A percentile compares a stretch with the other conserved stretches of the same genome.
These are phyloP conservation scores for Leccinum subtestaceum DNA, from an alignment of 768 basidiomycete species.

Conservation along the genomic window DNA sequence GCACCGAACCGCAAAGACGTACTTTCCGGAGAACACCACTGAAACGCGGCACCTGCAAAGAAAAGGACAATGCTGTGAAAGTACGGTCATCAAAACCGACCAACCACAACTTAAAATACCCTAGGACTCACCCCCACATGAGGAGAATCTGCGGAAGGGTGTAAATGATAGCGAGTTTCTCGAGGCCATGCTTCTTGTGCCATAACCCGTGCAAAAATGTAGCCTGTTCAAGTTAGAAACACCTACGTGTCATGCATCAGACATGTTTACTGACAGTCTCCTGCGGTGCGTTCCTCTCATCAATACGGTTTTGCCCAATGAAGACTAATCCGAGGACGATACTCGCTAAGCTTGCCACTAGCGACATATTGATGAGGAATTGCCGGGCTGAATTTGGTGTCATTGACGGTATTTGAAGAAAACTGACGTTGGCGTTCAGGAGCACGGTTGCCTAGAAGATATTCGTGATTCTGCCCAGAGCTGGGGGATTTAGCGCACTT, in stretches of 20 bases:
- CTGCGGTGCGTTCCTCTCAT: conserved; percentile 25
- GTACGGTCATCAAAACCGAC: neutral
- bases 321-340: conserved; percentile 44
- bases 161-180: conserved; percentile 51
- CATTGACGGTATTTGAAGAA: conserved; percentile 48
- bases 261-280: neutral
- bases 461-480: neutral
- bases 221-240: conserved; percentile 4
- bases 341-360: conserved; percentile 39
- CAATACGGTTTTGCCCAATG: conserved; percentile 39
- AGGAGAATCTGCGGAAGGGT: conserved; percentile 55
- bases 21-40: conserved; percentile 22
- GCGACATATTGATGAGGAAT: conserved; percentile 44
- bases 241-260: neutral
- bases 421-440: conserved; percentile 55
- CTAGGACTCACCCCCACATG: conserved; percentile 53
- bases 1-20: conserved; percentile 22
- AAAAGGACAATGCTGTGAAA: conserved; percentile 28
- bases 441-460: conserved; percentile 50
- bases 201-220: conserved; percentile 16
- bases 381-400: conserved; percentile 28
- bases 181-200: conserved; percentile 38
- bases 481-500: conserved; percentile 9
- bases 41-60: conserved; percentile 22
- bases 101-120: neutral